Conservation (phyloP, 768 basidiomycete species). For the Podaxis mareebaensis region DNA sequence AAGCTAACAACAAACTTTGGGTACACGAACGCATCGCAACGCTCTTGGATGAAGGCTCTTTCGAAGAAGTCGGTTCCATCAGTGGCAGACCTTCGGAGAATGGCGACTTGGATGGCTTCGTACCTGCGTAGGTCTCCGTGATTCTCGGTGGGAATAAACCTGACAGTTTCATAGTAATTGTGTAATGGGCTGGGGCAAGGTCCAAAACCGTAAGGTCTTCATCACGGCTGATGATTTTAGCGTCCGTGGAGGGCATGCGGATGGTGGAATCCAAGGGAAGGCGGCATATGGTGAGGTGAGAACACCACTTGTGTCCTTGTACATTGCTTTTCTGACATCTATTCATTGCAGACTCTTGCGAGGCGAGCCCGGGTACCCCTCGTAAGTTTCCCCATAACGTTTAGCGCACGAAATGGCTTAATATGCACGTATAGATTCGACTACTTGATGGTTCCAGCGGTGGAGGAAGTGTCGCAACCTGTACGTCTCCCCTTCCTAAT, state of each 20-base stretch:
- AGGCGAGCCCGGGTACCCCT: slow-evolving; percentile 36
- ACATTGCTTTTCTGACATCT: not conserved
- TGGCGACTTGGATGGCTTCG: slow-evolving; percentile 32
- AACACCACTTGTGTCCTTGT: not conserved
- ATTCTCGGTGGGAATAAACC: not conserved
- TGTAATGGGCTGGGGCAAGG: slow-evolving; percentile 37
- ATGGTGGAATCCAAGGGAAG: slow-evolving; percentile 40
- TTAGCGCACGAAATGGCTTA: too few species aligned
- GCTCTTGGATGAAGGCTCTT: slow-evolving; percentile 34
- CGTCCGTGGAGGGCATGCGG: slow-evolving; percentile 43
- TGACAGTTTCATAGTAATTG: slow-evolving; percentile 29
- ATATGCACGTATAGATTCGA: slow-evolving; percentile 28
- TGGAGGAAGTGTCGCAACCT: slow-evolving; percentile 41
- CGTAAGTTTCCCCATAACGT: slow-evolving; percentile 21
- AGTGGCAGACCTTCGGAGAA: slow-evolving; percentile 34
- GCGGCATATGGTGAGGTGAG: slow-evolving; percentile 41
- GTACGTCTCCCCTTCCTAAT: slow-evolving; percentile 21
- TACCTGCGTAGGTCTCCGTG: slow-evolving; percentile 33
- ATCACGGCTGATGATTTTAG: slow-evolving; percentile 43
- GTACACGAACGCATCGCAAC: slow-evolving; percentile 37
- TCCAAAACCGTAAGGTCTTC: slow-evolving; percentile 36
- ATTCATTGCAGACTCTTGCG: slow-evolving; percentile 29
- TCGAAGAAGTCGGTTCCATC: slow-evolving; percentile 37
- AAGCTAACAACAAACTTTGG: slow-evolving; percentile 39
- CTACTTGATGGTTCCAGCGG: slow-evolving; percentile 44